These are phyloP conservation scores for Isabelozyma heimii DNA, from an alignment of 805 yeast species.

Conservation along the genomic window DNA sequence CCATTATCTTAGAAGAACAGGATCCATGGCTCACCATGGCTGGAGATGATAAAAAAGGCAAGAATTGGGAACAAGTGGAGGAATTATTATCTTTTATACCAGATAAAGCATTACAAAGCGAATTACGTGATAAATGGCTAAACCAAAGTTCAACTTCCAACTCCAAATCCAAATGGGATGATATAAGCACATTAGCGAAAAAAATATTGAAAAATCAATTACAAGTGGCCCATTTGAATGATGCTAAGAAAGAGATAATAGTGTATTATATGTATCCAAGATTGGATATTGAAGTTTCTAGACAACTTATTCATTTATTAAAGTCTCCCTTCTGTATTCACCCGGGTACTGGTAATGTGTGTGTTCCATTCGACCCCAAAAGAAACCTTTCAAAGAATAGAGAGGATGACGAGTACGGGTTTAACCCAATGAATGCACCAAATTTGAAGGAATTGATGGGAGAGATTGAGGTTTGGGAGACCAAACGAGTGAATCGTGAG, in stretches of 20 bases:
- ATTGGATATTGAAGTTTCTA: slow-evolving; percentile 88
- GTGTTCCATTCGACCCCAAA: slow-evolving; percentile 77
- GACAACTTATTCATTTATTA: slow-evolving; percentile 83
- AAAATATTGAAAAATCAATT: slow-evolving; percentile 41
- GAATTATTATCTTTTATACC: slow-evolving; percentile 63
- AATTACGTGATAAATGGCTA: slow-evolving; percentile 59
- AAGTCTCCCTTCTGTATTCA: slow-evolving; percentile 97
- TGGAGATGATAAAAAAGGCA: slow-evolving; percentile 38
- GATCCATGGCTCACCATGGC: slow-evolving; percentile 67
- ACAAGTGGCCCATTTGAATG: slow-evolving; percentile 52
- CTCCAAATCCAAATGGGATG: slow-evolving; percentile 74
- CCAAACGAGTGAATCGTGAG: slow-evolving; percentile 26
- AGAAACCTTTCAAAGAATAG: slow-evolving; percentile 29
- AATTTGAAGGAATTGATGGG: slow-evolving; percentile 60
- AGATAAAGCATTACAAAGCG: slow-evolving; percentile 53
- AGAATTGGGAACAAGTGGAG: slow-evolving; percentile 46
- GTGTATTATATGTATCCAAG: slow-evolving; percentile 84
- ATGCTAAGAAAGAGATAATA: slow-evolving; percentile 78
- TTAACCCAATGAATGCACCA: slow-evolving; percentile 81
- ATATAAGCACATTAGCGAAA: slow-evolving; percentile 55
- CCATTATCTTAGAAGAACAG: slow-evolving; percentile 72
- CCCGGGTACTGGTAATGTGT: slow-evolving; percentile 92
- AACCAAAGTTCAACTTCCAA: slow-evolving; percentile 30
- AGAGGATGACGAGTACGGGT: slow-evolving; percentile 47
- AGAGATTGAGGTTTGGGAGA: slow-evolving; percentile 57